These are phyloP conservation scores for Yueomyces sp. DNA, from an alignment of 805 yeast species.

Conservation along the genomic window DNA sequence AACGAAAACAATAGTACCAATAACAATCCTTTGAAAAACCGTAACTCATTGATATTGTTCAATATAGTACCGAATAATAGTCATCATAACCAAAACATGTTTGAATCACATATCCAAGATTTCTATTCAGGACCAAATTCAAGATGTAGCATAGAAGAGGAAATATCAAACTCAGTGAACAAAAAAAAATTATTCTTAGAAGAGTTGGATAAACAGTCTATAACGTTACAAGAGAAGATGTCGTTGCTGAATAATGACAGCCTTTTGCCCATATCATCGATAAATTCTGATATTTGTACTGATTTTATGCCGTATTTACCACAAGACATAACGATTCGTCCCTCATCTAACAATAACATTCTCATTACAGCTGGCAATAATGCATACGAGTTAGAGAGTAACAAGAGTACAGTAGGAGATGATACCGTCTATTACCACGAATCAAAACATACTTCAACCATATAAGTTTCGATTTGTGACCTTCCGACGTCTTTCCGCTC, in stretches of 20 bases:
- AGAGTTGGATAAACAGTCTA: conserved; percentile 23
- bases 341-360: neutral
- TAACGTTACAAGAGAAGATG: conserved; percentile 34
- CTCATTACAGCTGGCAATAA: neutral
- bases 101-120: too few relatives aligned
- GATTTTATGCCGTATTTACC: neutral
- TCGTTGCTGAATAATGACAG: conserved; percentile 26
- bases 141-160: neutral
- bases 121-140: neutral
- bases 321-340: neutral
- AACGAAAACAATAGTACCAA: too few relatives aligned
- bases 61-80: too few relatives aligned
- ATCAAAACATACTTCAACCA: too few relatives aligned
- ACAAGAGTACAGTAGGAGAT: conserved; percentile 18
- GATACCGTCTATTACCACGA: conserved; percentile 12
- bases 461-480: too few relatives aligned
- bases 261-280: neutral
- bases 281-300: neutral
- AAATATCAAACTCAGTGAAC: neutral
- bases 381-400: conserved; percentile 13
- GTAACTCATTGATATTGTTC: too few relatives aligned
- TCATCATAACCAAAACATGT: too few relatives aligned
- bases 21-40: too few relatives aligned
- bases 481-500: too few relatives aligned
- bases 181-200: neutral